phyloP scores from a whole-genome alignment of 2,329 filamentous ascomycete genomes.

The Penicillium griseofulvum region DNA sequence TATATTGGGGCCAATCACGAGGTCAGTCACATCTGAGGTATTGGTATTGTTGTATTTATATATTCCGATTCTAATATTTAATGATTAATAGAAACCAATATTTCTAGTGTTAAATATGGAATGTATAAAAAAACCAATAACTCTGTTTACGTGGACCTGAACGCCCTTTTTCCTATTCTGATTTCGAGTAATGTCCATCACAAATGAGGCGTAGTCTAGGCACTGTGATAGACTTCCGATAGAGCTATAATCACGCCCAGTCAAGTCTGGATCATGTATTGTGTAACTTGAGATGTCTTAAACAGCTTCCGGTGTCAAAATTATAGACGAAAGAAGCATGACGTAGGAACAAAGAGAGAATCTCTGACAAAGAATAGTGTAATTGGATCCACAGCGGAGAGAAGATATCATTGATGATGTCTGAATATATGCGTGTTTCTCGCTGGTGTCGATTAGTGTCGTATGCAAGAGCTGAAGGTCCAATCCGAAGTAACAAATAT shows the following conservation, averaged over 20 bases:
- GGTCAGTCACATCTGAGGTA: conserved; percentile 6
- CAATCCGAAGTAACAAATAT: conserved; percentile 5
- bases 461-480: conserved; percentile 2
- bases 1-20: conserved; percentile 20
- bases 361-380: neutral
- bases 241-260: conserved; percentile 1
- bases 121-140: neutral
- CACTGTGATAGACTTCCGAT: conserved; percentile 13
- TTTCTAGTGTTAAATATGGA: neutral
- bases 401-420: neutral
- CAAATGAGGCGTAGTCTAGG: conserved; percentile 7
- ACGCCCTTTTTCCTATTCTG: conserved; percentile 6
- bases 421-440: neutral
- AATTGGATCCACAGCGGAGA: neutral
- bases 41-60: conserved; percentile 8
- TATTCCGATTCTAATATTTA: neutral
- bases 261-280: conserved; percentile 7
- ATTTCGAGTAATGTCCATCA: conserved; percentile 4
- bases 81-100: neutral
- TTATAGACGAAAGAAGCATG: conserved; percentile 7
- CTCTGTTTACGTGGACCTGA: neutral
- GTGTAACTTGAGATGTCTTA: conserved; percentile 25
- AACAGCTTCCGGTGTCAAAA: conserved; percentile 3
- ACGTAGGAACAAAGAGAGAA: neutral
- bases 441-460: neutral